Conservation (phyloP, 257 asterid species). For the Thymus mandschuricus region DNA sequence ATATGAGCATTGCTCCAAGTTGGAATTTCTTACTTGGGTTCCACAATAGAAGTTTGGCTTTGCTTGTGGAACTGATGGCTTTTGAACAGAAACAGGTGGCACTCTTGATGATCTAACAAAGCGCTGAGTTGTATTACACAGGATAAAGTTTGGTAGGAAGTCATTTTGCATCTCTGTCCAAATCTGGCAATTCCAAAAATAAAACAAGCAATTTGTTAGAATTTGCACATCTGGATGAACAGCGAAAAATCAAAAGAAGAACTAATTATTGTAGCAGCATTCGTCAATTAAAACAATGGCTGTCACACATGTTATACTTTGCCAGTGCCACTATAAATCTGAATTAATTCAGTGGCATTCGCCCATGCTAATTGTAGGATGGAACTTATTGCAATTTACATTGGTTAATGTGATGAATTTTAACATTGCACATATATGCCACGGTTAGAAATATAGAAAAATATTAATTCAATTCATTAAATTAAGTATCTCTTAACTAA, state of each 20-base stretch:
- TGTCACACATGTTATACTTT: not conserved
- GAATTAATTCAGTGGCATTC: constrained; percentile 1
- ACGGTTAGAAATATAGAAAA: not conserved
- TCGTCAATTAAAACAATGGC: constrained; percentile 2
- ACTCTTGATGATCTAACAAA: constrained; percentile 88
- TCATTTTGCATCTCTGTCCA: constrained; percentile 99
- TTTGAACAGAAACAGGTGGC: constrained; percentile 77
- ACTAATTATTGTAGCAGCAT: not conserved
- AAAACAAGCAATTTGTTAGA: constrained; percentile 36
- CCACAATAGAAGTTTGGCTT: constrained; percentile 95
- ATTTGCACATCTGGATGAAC: constrained; percentile 14
- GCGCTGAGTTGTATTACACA: constrained; percentile 98
- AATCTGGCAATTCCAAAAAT: constrained; percentile 56
- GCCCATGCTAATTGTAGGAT: not conserved
- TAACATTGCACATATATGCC: not conserved
- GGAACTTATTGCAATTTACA: not conserved
- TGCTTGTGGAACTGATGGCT: constrained; percentile 92
- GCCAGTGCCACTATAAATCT: not conserved
- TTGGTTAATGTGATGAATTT: not conserved
- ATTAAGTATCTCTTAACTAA: not conserved
- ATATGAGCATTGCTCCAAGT: not conserved
- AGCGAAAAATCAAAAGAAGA: not conserved
- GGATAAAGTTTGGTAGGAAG: constrained; percentile 90
- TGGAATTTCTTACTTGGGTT: constrained; percentile 70
- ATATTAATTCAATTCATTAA: constrained; percentile 5